Conservation (phyloP, 1,284 basidiomycete species). For the Ceratorhiza oryzae-sativae region DNA sequence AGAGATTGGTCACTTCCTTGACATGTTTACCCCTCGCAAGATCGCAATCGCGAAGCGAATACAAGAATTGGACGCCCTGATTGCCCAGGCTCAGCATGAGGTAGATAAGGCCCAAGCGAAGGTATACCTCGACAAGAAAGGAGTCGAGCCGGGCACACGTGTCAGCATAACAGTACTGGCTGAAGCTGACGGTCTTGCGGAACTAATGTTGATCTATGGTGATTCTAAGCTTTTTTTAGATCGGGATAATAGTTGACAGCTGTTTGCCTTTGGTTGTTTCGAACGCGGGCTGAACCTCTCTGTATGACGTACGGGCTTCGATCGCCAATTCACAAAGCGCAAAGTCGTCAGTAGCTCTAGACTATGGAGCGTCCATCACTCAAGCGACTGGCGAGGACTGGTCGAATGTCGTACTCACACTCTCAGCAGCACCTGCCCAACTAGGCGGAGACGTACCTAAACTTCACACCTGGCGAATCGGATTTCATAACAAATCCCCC, state of each 20-base stretch:
- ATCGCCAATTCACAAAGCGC: slow-evolving; percentile 44
- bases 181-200: slow-evolving; percentile 40
- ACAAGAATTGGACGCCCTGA: slow-evolving; percentile 29
- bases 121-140: slow-evolving; percentile 18
- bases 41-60: slow-evolving; percentile 31
- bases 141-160: slow-evolving; percentile 39
- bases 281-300: slow-evolving; percentile 45
- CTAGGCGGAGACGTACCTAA: slow-evolving; percentile 44
- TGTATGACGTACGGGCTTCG: slow-evolving; percentile 47
- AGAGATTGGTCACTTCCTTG: slow-evolving; percentile 43
- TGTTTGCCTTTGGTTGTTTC: slow-evolving; percentile 41
- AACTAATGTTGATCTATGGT: slow-evolving; percentile 42
- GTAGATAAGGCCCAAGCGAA: slow-evolving; percentile 28
- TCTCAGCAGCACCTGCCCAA: slow-evolving; percentile 45
- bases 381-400: slow-evolving; percentile 46
- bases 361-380: slow-evolving; percentile 46
- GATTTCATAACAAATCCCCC: background rate
- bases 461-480: slow-evolving; percentile 24
- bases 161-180: slow-evolving; percentile 42
- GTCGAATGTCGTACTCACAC: slow-evolving; percentile 44
- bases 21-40: slow-evolving; percentile 41
- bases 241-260: background rate
- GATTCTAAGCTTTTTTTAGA: slow-evolving; percentile 20
- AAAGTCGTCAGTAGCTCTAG: slow-evolving; percentile 41
- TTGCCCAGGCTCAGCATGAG: slow-evolving; percentile 37